Evolutionary conservation across 2,329 filamentous ascomycete genomes (phyloP), one percentile per base, ranked within the genome.

Genomic region (Chaetothyriales sp.): DNA sequence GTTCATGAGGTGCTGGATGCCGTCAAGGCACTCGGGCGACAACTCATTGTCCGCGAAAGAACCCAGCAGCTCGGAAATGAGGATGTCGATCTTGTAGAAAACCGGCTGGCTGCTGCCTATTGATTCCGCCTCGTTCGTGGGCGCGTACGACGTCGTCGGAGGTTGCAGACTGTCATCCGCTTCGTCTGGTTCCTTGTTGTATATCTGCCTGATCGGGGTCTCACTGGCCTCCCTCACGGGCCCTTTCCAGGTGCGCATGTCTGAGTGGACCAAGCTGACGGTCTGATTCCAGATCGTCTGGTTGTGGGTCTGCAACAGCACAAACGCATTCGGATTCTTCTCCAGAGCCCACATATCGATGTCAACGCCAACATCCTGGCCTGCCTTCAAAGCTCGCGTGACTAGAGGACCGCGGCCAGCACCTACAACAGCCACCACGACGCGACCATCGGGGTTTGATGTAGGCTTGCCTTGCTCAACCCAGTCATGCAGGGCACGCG

Each of bases 31-130:
- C 69, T 98, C 92, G 0, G 92, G 92, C 0, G 87, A 95, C 8
- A 98, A 78, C 68, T 98, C 92, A 63, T 98, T 98, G 68, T 98
- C 92, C 20, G 83, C 92, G 63, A 96, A 98, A 1, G 89, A 95
- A 39, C 88, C 92, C 0, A 98, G 78, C 0, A 98, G 78, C 66
- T 98, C 92, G 2, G 89, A 95, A 25, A 98, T 81, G 2, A 98
- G 72, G 50, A 98, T 95, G 65, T 98, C 92, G 43, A 98, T 66
- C 18, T 67, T 67, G 43, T 67, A 66, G 44, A 64, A 55, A 19
- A 53, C 56, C 47, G 42, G 56, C 52, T 8, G 57, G 43, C 44
- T 44, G 3, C 49, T 44, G 1, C 32, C 44, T 15, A 52, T 55
- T 5, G 49, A 53, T 42, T 57, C 54, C 9, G 83, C 62, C 82